A percentile compares a stretch with the other conserved stretches of the same genome.
These are phyloP conservation scores for Suillus cothurnatus DNA, from an alignment of 768 basidiomycete species.

Conservation along the genomic window DNA sequence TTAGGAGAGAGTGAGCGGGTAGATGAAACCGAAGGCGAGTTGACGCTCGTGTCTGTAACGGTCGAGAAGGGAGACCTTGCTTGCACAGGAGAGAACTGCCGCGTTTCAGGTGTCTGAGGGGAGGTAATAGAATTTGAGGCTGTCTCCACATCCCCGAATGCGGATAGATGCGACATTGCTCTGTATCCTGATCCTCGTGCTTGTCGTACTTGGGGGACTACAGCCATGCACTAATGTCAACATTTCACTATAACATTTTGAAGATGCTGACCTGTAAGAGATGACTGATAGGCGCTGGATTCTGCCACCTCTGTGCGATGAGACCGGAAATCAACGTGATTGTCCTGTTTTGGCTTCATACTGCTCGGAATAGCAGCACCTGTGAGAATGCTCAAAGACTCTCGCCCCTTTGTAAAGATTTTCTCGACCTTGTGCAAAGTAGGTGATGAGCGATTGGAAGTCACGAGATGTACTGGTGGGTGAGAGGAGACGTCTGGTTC, in stretches of 20 bases:
- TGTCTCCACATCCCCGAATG: slow-evolving; percentile 25
- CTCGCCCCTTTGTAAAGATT: slow-evolving; percentile 33
- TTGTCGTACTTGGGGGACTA: slow-evolving; percentile 24
- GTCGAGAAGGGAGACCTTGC: slow-evolving; percentile 14
- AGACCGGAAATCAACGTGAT: slow-evolving; percentile 18
- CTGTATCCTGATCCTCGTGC: slow-evolving; percentile 7
- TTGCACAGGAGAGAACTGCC: slow-evolving; percentile 22
- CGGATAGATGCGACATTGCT: slow-evolving; percentile 15
- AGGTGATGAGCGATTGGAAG: slow-evolving; percentile 24
- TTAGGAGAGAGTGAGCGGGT: slow-evolving; percentile 29
- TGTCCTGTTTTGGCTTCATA: slow-evolving; percentile 13
- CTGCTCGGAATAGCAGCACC: slow-evolving; percentile 15
- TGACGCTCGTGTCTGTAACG: slow-evolving; percentile 1
- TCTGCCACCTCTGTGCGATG: slow-evolving; percentile 19
- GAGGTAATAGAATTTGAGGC: slow-evolving; percentile 22
- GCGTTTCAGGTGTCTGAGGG: slow-evolving; percentile 10
- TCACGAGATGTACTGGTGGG: background rate
- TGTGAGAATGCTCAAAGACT: slow-evolving; percentile 32
- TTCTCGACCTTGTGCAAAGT: slow-evolving; percentile 37
- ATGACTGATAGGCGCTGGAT: slow-evolving; percentile 12
- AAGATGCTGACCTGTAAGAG: slow-evolving; percentile 27
- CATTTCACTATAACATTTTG: slow-evolving; percentile 1
- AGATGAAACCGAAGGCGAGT: slow-evolving; percentile 14
- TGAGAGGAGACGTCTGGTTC: background rate
- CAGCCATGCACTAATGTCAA: slow-evolving; percentile 1